These are phyloP conservation scores for Rubroboletus pulcherrimus DNA, from an alignment of 768 basidiomycete genomes.

Conservation along the genomic window DNA sequence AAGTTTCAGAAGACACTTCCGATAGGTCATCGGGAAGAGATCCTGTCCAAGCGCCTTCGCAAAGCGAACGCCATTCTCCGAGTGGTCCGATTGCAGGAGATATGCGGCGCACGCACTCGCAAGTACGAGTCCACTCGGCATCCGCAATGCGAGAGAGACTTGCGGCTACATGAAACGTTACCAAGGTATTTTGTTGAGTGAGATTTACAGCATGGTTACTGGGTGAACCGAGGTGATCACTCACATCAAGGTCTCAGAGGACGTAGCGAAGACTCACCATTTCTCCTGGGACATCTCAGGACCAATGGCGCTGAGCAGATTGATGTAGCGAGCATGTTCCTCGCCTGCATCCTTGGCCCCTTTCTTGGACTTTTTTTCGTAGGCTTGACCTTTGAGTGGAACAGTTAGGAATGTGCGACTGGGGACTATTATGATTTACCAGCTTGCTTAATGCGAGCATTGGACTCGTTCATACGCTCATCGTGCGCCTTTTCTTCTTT, in stretches of 20 bases:
- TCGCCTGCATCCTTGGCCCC: conserved; percentile 61
- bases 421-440: conserved; percentile 33
- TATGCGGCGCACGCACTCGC: conserved; percentile 67
- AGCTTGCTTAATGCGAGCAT: conserved; percentile 74
- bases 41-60: conserved; percentile 73
- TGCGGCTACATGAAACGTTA: conserved; percentile 60
- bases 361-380: conserved; percentile 81
- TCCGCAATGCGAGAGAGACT: conserved; percentile 70
- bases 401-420: conserved; percentile 2
- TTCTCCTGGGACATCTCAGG: conserved; percentile 80
- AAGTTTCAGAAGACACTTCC: conserved; percentile 9
- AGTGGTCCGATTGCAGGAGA: conserved; percentile 66
- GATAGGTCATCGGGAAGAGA: conserved; percentile 31
- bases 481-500: conserved; percentile 81
- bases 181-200: conserved; percentile 55
- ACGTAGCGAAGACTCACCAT: conserved; percentile 46
- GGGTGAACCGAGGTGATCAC: neutral
- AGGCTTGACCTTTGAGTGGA: conserved; percentile 50
- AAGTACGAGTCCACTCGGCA: conserved; percentile 69
- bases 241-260: neutral
- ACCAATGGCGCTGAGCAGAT: conserved; percentile 64
- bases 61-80: conserved; percentile 68
- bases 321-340: conserved; percentile 76
- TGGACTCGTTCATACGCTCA: conserved; percentile 61
- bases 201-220: conserved; percentile 67